These are phyloP conservation scores for Colletotrichum endophyticum DNA, from an alignment of 2,329 filamentous ascomycete genomes.

Conservation along the genomic window DNA sequence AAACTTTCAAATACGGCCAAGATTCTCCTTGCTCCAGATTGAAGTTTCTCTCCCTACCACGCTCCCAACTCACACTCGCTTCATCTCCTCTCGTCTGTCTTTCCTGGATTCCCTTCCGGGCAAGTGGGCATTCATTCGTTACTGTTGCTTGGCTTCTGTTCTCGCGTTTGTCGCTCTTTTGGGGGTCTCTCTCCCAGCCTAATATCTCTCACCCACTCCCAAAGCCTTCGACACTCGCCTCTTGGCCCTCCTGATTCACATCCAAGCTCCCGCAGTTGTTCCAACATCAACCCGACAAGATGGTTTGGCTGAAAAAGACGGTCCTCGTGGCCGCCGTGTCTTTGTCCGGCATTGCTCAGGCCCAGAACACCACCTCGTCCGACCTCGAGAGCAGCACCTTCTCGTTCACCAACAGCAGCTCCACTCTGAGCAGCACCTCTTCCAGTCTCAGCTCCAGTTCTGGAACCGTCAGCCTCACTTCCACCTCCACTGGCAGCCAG, in stretches of 20 bases:
- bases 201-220: neutral
- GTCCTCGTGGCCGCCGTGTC: neutral
- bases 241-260: neutral
- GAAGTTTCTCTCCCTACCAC: neutral
- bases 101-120: constrained; percentile 1
- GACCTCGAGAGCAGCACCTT: neutral
- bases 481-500: neutral
- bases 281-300: neutral
- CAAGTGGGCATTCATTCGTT: constrained; percentile 14
- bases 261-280: neutral
- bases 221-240: neutral
- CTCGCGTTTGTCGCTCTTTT: neutral
- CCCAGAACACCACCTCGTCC: neutral
- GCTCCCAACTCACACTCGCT: constrained; percentile 9
- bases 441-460: neutral
- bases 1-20: constrained; percentile 17
- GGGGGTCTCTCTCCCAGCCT: neutral
- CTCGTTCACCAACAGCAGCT: neutral
- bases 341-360: neutral
- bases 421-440: neutral
- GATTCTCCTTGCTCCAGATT: neutral
- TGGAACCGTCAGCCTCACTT: neutral
- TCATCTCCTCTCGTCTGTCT: neutral
- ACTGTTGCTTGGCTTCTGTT: neutral
- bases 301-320: constrained; percentile 8